A percentile compares a stretch with the other conserved stretches of the same genome.
These are phyloP conservation scores for Solanum phureja DNA, from an alignment of 257 asterid genomes.

Conservation along the genomic window DNA sequence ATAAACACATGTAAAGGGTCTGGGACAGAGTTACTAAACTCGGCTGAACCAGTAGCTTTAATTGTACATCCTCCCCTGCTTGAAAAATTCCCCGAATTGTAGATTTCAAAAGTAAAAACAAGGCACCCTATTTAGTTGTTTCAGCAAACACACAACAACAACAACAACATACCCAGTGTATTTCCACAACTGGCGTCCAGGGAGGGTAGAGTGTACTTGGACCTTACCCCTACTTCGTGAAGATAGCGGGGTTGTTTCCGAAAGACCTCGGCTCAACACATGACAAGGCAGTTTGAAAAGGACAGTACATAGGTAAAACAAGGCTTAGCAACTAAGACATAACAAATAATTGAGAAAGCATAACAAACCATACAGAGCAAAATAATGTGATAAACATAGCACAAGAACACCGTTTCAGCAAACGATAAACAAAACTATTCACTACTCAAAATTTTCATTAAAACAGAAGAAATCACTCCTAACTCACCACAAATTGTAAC, in stretches of 20 bases:
- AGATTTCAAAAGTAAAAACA: not conserved
- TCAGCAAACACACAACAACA: not conserved
- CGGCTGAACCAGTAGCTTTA: not conserved
- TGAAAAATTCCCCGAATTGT: not conserved
- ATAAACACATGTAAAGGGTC: not conserved
- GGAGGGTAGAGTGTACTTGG: not conserved
- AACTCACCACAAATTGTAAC: not conserved
- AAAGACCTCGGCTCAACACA: not conserved
- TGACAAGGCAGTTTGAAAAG: not conserved
- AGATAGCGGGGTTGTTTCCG: not conserved
- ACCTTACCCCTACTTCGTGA: not conserved
- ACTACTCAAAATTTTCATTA: not conserved
- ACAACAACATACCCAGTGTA: not conserved
- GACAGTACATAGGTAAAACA: not conserved
- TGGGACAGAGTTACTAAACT: not conserved
- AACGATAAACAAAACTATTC: not conserved
- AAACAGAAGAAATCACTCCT: not conserved
- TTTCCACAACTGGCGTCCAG: not conserved
- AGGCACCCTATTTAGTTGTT: not conserved
- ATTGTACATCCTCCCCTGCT: not conserved
- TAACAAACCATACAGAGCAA: not conserved
- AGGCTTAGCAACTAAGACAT: not conserved
- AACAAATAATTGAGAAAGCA: not conserved
- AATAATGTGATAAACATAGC: not conserved
- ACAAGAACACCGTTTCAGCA: not conserved